Evolutionary conservation across 2,329 filamentous ascomycete genomes (phyloP), one percentile per base, ranked within the genome.

Genomic region (Ilyonectria destructans): DNA sequence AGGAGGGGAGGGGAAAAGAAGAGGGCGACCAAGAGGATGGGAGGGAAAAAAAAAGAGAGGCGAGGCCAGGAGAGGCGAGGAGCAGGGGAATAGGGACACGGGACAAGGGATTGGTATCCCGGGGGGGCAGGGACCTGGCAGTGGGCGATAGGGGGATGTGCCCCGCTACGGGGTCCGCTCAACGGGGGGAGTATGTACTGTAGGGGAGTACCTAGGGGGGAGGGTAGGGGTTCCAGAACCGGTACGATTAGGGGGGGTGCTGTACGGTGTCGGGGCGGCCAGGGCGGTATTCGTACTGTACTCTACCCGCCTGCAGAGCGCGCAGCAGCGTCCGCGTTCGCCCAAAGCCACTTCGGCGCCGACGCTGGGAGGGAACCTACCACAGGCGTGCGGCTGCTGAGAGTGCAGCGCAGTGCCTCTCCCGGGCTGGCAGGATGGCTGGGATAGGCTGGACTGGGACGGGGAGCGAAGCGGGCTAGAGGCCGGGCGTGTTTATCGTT

Each of bases 61-160:
- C 61, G 54, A 64, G 67, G 62, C 72, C 70, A 71, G 65, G 71
- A 74, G 74, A 75, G 71, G 68, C 67, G 70, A 74, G 69, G 64
- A 74, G 67, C 72, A 75, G 74, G 74, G 73, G 74, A 74, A 72
- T 74, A 69, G 69, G 74, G 72, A 76, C 71, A 76, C 71, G 71
- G 74, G 68, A 75, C 74, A 76, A 76, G 74, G 74, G 74, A 74
- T 74, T 76, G 62, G 68, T 67, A 69, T 69, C 68, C 72, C 63
- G 60, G 69, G 60, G 69, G 65, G 29, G 70, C 31, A 71, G 74
- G 71, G 69, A 23, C 66, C 74, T 76, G 67, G 74, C 68, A 75
- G 69, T 71, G 71, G 67, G 62, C 67, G 74, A 75, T 75, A 75
- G 74, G 74, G 74, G 74, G 63, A 71, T 65, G 71, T 64, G 70